Evolutionary conservation across 2,329 filamentous ascomycete genomes (phyloP), one percentile per base, ranked within the genome.

Genomic region (Diaporthe citri): DNA sequence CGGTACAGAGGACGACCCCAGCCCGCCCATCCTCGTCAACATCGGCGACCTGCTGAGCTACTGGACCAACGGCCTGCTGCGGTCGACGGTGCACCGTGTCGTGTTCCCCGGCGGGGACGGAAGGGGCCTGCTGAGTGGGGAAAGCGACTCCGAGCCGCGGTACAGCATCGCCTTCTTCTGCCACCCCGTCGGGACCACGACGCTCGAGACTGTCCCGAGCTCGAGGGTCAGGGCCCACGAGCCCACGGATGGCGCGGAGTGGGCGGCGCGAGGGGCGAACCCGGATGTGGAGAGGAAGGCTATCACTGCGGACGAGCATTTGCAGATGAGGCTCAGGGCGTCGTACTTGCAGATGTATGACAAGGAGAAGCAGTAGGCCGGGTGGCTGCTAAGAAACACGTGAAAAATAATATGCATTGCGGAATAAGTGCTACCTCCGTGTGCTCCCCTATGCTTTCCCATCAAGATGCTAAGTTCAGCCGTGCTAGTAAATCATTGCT

Each of bases 31-130:
- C 88, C 83, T 98, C 88, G 83, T 98, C 92, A 85, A 97, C 87
- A 90, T 95, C 84, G 85, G 93, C 84, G 86, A 93, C 82, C 80
- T 93, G 81, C 85, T 93, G 76, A 93, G 91, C 46, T 97, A 97
- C 83, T 98, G 96, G 96, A 98, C 97, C 1, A 93, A 94, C 77
- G 95, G 96, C 0, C 84, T 98, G 62, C 88, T 98, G 77, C 93
- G 95, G 79, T 95, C 93, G 79, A 98, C 96, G 0, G 91, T 98
- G 8, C 97, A 98, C 82, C 88, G 96, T 15, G 97, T 98, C 41
- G 91, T 96, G 0, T 97, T 98, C 78, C 85, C 87, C 0, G 80
- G 77, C 17, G 88, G 89, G 2, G 79, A 82, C 2, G 79, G 82
- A 39, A 84, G 84, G 0, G 85, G 83, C 41, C 76, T 75, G 12